These are phyloP conservation scores for Esteya vermicola DNA, from an alignment of 2,329 filamentous ascomycete species.

Conservation along the genomic window DNA sequence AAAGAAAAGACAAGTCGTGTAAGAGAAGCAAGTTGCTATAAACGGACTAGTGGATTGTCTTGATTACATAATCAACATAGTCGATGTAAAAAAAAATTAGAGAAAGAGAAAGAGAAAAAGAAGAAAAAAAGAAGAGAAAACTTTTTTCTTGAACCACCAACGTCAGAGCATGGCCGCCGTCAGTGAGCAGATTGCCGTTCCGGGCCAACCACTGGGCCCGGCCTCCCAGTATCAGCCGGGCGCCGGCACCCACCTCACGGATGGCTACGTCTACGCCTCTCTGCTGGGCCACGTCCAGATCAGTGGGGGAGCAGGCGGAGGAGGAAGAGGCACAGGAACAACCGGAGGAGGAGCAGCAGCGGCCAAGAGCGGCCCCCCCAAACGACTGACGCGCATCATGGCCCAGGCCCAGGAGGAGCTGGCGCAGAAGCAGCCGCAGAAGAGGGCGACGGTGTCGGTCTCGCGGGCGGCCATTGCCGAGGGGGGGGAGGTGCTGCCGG, in stretches of 20 bases:
- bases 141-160: not conserved
- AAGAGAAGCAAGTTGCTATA: too few species aligned
- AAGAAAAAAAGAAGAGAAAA: not conserved
- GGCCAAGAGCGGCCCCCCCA: constrained; percentile 22
- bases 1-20: too few species aligned
- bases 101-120: constrained; percentile 1
- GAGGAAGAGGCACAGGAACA: not conserved
- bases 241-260: constrained; percentile 70
- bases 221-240: constrained; percentile 55
- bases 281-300: constrained; percentile 59
- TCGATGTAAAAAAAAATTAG: constrained; percentile 52
- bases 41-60: too few species aligned
- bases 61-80: too few species aligned
- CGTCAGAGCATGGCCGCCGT: not conserved
- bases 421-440: constrained; percentile 21
- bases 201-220: constrained; percentile 67
- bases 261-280: constrained; percentile 64
- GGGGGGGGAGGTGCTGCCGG: constrained; percentile 55
- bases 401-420: constrained; percentile 24
- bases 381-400: constrained; percentile 48
- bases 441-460: constrained; percentile 43
- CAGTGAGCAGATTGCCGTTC: constrained; percentile 44
- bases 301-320: constrained; percentile 21
- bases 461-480: constrained; percentile 23
- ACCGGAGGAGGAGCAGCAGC: not conserved